Conservation (phyloP, 495 filamentous ascomycete species). For the Hyphodiscus hymeniophilus region DNA sequence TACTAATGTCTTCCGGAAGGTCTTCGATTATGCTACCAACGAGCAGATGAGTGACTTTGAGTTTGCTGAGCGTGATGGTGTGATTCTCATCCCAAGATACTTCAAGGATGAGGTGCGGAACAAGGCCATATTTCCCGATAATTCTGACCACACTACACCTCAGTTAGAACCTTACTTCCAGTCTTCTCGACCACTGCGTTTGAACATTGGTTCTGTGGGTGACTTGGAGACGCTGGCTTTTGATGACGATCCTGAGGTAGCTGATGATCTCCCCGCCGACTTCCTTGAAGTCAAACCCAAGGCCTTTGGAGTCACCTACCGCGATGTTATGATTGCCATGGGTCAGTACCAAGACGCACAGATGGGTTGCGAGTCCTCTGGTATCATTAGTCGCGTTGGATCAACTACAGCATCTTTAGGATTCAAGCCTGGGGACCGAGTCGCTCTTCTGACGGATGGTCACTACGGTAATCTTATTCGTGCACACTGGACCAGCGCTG, state of each 20-base stretch:
- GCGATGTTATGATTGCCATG: slow-evolving; percentile 44
- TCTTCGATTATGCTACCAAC: background rate
- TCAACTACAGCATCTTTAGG: slow-evolving; percentile 28
- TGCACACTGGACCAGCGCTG: slow-evolving; percentile 27
- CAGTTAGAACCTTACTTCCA: background rate
- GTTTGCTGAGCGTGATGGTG: slow-evolving; percentile 1
- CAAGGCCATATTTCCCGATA: background rate
- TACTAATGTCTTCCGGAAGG: background rate
- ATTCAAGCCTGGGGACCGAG: slow-evolving; percentile 42
- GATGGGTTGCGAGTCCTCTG: slow-evolving; percentile 44
- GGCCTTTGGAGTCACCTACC: slow-evolving; percentile 35
- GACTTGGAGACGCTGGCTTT: slow-evolving; percentile 19
- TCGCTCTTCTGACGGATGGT: slow-evolving; percentile 25
- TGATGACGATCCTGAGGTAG: slow-evolving; percentile 11
- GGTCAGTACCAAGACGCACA: slow-evolving; percentile 34
- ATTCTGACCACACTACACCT: background rate
- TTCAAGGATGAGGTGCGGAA: background rate
- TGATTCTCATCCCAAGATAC: slow-evolving; percentile 5
- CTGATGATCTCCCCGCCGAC: background rate
- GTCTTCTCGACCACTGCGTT: background rate
- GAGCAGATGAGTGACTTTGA: slow-evolving; percentile 3
- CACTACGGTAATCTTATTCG: slow-evolving; percentile 17
- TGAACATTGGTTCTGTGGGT: slow-evolving; percentile 11
- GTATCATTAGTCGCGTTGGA: slow-evolving; percentile 42
- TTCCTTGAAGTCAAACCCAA: slow-evolving; percentile 34